These are phyloP conservation scores for Trichophyton equinum DNA, from an alignment of 2,329 filamentous ascomycete genomes.

Conservation along the genomic window DNA sequence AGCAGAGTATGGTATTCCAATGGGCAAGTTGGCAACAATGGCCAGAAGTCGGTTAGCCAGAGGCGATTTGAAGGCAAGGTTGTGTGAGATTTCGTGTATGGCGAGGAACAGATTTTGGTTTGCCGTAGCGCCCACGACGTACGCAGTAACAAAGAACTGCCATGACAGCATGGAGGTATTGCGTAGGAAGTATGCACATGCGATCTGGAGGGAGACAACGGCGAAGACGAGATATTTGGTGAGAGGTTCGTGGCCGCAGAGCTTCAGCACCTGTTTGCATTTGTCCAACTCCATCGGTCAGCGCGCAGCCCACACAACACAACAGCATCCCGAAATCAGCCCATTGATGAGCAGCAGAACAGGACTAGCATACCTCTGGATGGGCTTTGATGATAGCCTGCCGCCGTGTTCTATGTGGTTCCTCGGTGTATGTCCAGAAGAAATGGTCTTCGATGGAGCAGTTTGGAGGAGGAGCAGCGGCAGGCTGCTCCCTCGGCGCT, in stretches of 20 bases:
- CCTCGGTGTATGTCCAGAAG: slow-evolving; percentile 98
- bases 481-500: not conserved
- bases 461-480: slow-evolving; percentile 19
- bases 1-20: slow-evolving; percentile 89
- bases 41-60: slow-evolving; percentile 73
- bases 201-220: slow-evolving; percentile 71
- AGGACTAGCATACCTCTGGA: slow-evolving; percentile 57
- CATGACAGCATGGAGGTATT: slow-evolving; percentile 68
- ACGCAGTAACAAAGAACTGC: slow-evolving; percentile 75
- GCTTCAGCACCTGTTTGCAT: slow-evolving; percentile 65
- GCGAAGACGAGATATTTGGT: slow-evolving; percentile 84
- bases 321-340: not conserved
- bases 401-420: slow-evolving; percentile 82
- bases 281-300: not conserved
- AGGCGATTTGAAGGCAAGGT: slow-evolving; percentile 77
- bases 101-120: slow-evolving; percentile 98
- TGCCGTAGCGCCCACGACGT: slow-evolving; percentile 82
- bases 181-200: slow-evolving; percentile 63
- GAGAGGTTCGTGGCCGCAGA: slow-evolving; percentile 88
- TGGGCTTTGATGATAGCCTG: slow-evolving; percentile 96
- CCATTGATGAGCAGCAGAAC: slow-evolving; percentile 3
- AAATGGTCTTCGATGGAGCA: slow-evolving; percentile 48
- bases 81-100: slow-evolving; percentile 98
- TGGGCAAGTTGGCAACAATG: slow-evolving; percentile 88
- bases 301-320: not conserved